phyloP scores from a whole-genome alignment of 2,329 filamentous ascomycete genomes.

The Fusarium newnesense region DNA sequence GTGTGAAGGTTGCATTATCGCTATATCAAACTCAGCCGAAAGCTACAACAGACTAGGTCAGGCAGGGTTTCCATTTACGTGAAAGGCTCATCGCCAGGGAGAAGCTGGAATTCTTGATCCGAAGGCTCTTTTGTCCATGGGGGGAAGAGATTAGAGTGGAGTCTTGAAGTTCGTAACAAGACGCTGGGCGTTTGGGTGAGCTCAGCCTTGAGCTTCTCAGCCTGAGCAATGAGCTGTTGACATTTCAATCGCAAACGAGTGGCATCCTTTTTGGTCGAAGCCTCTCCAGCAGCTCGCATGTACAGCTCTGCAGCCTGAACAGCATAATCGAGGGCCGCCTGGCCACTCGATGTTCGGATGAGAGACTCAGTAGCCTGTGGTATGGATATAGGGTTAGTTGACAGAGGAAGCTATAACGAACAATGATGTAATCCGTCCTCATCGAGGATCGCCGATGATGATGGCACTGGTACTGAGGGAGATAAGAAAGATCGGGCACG shows the following conservation, averaged over 20 bases:
- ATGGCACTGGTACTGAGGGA: no score
- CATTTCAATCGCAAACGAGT: slow-evolving; percentile 74
- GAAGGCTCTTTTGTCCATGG: slow-evolving; percentile 79
- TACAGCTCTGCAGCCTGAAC: slow-evolving; percentile 84
- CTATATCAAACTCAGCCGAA: slow-evolving; percentile 52
- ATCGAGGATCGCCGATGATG: neutral
- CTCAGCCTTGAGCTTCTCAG: slow-evolving; percentile 77
- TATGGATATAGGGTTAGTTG: slow-evolving; percentile 7
- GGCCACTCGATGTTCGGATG: slow-evolving; percentile 48
- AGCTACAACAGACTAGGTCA: neutral
- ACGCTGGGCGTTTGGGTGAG: slow-evolving; percentile 54
- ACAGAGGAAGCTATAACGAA: neutral
- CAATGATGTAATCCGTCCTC: neutral
- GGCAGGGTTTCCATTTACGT: slow-evolving; percentile 60
- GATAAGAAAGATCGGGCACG: neutral
- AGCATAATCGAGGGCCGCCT: slow-evolving; percentile 76
- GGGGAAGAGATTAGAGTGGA: slow-evolving; percentile 86
- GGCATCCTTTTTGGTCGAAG: slow-evolving; percentile 70
- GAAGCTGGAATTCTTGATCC: slow-evolving; percentile 68
- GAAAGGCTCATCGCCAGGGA: slow-evolving; percentile 65
- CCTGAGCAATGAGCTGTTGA: slow-evolving; percentile 74
- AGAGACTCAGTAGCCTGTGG: slow-evolving; percentile 54
- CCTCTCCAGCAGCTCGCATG: slow-evolving; percentile 77
- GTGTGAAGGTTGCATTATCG: slow-evolving; percentile 73
- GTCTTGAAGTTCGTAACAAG: slow-evolving; percentile 77